Evolutionary conservation across 495 filamentous ascomycete genomes (phyloP).

Genomic region (Margaritispora aquatica): DNA sequence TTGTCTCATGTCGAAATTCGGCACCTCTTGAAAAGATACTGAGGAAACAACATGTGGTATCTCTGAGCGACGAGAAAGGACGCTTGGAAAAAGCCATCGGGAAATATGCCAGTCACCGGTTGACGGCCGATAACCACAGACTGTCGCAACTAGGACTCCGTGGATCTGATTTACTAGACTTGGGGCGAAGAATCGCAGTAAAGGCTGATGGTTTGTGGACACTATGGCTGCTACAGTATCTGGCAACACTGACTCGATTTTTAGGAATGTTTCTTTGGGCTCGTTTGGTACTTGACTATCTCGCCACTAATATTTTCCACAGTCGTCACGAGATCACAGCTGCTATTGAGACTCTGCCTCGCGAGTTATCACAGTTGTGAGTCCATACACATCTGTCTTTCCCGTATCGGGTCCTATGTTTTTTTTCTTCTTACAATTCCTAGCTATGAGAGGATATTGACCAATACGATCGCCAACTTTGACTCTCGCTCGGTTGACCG

Average conservation of each 20-base stretch:
- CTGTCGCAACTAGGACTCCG: constrained; percentile 19
- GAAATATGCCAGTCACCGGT: constrained; percentile 17
- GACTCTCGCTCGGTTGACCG: constrained; percentile 23
- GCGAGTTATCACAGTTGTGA: constrained; percentile 25
- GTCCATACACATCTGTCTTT: neutral
- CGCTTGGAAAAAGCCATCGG: constrained; percentile 18
- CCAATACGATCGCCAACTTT: constrained; percentile 17
- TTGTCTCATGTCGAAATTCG: constrained; percentile 21
- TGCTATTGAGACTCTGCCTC: constrained; percentile 23
- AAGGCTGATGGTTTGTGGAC: constrained; percentile 24
- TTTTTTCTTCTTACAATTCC: neutral
- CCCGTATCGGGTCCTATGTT: neutral
- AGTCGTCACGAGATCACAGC: constrained; percentile 18
- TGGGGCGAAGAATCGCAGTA: constrained; percentile 10
- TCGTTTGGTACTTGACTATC: constrained; percentile 28
- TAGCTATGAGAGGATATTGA: constrained; percentile 26
- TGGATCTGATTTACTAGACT: constrained; percentile 8
- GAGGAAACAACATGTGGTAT: constrained; percentile 17
- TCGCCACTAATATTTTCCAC: constrained; percentile 27
- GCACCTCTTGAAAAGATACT: constrained; percentile 1
- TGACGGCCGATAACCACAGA: constrained; percentile 8
- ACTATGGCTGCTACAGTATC: neutral
- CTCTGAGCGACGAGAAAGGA: constrained; percentile 26
- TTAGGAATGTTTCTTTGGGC: constrained; percentile 32
- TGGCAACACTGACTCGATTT: neutral